Evolutionary conservation across 495 filamentous ascomycete genomes (phyloP), one percentile per base, ranked within the genome.

Genomic region (Penicillium verhagenii): DNA sequence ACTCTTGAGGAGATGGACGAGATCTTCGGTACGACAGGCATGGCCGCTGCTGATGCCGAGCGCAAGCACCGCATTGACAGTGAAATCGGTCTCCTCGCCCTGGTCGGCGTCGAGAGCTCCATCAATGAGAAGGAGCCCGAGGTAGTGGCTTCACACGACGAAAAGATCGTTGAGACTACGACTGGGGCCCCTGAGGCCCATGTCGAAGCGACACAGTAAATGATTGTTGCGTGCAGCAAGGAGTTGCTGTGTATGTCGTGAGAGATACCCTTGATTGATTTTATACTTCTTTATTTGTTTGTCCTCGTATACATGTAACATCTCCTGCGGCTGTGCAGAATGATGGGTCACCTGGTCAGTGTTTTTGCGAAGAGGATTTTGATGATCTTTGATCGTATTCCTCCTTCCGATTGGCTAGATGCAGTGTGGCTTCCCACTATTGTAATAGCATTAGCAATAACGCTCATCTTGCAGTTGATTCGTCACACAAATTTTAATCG

Each of bases 1-100:
- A 82, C 81, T 6, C 63, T 82, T 8, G 80, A 83, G 57, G 81
- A 82, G 56, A 80, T 83, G 60, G 80, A 83, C 53, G 67, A 78
- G 39, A 52, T 82, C 11, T 83, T 84, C 58, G 72, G 72, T 21
- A 52, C 58, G n/a, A 47, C 43, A n/a, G 69, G 68, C 2, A 56
- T 74, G 57, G 73, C 72, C 1, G 60, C 55, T 7, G 66, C 59
- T 1, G 73, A 76, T 46, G 56, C 58, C 16, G 61, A 57, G 18
- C 60, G 64, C 33, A 73, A 67, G 60, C 45, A 52, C 1, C 63
- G 67, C 13, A 73, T 73, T 23, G 68, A 74, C 40, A 54, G 69
- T 4, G 67, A 72, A 16, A 63, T 74, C 7, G 71, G 70, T 14
- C 63, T 71, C 2, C 53, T 69, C 19, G 64, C 64, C 1, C 55